Evolutionary conservation across 2,329 filamentous ascomycete genomes (phyloP), one percentile per base, ranked within the genome.

Genomic region (Paecilomyces sp.): DNA sequence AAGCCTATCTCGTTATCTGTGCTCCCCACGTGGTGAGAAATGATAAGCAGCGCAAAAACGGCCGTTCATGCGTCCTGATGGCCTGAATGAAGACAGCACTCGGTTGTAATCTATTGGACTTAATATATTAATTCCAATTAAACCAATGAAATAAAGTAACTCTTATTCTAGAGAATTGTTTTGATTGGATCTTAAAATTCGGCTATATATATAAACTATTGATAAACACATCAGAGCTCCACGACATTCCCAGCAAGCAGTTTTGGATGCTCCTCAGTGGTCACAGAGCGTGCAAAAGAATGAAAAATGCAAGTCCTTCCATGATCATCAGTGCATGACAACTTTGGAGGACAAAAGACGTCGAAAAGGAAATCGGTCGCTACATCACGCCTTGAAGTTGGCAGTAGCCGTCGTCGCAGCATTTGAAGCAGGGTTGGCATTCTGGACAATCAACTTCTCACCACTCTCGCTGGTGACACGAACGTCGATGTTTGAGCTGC

Each of bases 391-490:
- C 51, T 53, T 28, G 51, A 53, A 53, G 51, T 53, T 53, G 3
- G 22, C 12, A 13, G 18, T 30, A 25, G 8, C 51, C 2, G 51
- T 53, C 11, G 22, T 25, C 22, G 51, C 18, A 15, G 28, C 51
- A 3, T 22, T 30, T 24, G 51, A 53, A 25, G 22, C 22, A 53
- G 13, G 63, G 1, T 64, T 74, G 1, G 87, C 82, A 22, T 76
- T 71, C 62, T 80, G 81, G 7, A 87, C 80, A 6, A 77, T 72
- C 12, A 88, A 75, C 0, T 67, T 76, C 63, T 78, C 75, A 0
- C 85, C 85, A 52, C 77, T 77, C 2, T 74, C 68, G 61, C 81
- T 80, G 0, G 84, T 87, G 41, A 87, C 77, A 61, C 78, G 80
- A 36, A 88, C 77, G 63, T 82, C 78, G 1, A 88, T 83, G 2